Evolutionary conservation across 2,329 filamentous ascomycete species (phyloP).

Genomic region (Xylaria sp.): DNA sequence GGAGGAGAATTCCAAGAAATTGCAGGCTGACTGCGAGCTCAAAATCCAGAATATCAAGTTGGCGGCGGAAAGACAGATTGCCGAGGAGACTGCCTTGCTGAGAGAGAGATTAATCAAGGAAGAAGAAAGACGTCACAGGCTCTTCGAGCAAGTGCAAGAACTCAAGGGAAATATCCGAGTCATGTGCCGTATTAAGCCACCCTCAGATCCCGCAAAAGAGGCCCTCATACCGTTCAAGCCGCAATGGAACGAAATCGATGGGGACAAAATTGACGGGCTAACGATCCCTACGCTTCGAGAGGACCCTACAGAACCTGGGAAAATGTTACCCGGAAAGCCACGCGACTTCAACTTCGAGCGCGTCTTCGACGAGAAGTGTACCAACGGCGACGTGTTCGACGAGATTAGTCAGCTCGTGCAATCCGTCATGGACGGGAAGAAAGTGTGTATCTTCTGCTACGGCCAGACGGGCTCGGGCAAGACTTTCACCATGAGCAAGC

Average conservation of each 20-base stretch:
- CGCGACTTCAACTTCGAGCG: slow-evolving; percentile 92
- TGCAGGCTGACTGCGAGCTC: slow-evolving; percentile 40
- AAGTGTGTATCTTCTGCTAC: slow-evolving; percentile 99
- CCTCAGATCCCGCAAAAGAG: slow-evolving; percentile 67
- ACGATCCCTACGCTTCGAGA: slow-evolving; percentile 83
- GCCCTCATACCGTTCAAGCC: slow-evolving; percentile 79
- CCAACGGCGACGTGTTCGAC: slow-evolving; percentile 89
- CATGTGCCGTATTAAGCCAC: slow-evolving; percentile 92
- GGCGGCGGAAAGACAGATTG: slow-evolving; percentile 82
- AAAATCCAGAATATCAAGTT: slow-evolving; percentile 74
- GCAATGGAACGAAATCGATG: slow-evolving; percentile 68
- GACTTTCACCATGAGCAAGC: slow-evolving; percentile 83
- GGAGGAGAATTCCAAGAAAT: slow-evolving; percentile 42
- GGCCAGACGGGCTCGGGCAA: slow-evolving; percentile 97
- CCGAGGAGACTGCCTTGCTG: slow-evolving; percentile 65
- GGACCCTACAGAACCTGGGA: slow-evolving; percentile 73
- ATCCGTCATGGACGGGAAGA: slow-evolving; percentile 95
- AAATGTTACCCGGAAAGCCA: slow-evolving; percentile 76
- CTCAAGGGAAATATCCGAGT: slow-evolving; percentile 98
- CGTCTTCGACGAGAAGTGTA: slow-evolving; percentile 81
- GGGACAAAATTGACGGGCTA: slow-evolving; percentile 88
- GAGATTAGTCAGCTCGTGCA: slow-evolving; percentile 98
- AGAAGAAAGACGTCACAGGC: slow-evolving; percentile 86
- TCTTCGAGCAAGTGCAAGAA: slow-evolving; percentile 98
- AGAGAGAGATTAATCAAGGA: slow-evolving; percentile 88